Evolutionary conservation across 192 early-diverging fungal genomes (phyloP).

Genomic region (Coemansia sp.): DNA sequence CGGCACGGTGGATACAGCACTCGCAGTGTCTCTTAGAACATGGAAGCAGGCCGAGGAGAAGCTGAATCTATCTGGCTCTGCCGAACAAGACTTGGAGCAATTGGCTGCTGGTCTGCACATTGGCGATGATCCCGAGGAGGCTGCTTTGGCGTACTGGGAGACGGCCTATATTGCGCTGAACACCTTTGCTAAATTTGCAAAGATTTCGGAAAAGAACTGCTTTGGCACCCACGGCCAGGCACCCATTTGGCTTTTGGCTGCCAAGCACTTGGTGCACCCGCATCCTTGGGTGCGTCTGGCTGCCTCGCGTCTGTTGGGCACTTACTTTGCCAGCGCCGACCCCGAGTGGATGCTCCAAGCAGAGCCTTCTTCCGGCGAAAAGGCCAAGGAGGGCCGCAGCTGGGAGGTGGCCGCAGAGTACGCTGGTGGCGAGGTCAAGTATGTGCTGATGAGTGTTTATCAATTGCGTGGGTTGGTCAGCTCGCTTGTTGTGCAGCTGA

Average conservation of each 20-base stretch:
- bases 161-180: slow-evolving; percentile 77
- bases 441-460: slow-evolving; percentile 25
- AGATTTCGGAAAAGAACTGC: slow-evolving; percentile 51
- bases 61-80: slow-evolving; percentile 22
- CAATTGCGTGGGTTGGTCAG: slow-evolving; percentile 55
- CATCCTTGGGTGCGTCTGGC: slow-evolving; percentile 86
- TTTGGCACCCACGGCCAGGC: slow-evolving; percentile 49
- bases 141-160: slow-evolving; percentile 71
- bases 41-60: slow-evolving; percentile 49
- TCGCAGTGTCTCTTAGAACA: slow-evolving; percentile 42
- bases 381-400: neutral
- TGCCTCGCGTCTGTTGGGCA: slow-evolving; percentile 67
- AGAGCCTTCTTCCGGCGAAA: slow-evolving; percentile 4
- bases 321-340: slow-evolving; percentile 70
- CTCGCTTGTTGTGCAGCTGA: slow-evolving; percentile 61
- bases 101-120: slow-evolving; percentile 50
- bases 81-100: slow-evolving; percentile 37
- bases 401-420: slow-evolving; percentile 27
- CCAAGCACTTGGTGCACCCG: slow-evolving; percentile 74
- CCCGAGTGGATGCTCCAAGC: slow-evolving; percentile 51
- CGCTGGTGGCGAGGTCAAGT: slow-evolving; percentile 19
- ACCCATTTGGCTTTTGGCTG: slow-evolving; percentile 64
- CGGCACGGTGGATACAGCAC: slow-evolving; percentile 48
- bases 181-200: slow-evolving; percentile 68
- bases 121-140: slow-evolving; percentile 46